phyloP scores from a whole-genome alignment of 192 early-diverging fungal species.

The Podila clonocystis region DNA sequence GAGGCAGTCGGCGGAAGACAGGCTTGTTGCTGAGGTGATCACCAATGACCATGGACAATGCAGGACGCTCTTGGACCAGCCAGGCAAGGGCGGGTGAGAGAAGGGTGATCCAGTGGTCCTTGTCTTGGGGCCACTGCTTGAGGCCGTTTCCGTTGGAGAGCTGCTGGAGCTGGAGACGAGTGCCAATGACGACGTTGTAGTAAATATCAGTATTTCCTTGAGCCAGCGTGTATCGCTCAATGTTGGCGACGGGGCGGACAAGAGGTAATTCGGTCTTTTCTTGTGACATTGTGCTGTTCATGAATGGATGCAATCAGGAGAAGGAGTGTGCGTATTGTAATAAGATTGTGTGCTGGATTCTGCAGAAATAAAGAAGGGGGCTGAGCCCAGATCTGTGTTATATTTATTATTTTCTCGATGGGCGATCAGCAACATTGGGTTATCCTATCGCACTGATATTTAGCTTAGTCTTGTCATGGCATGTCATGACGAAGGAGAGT shows the following conservation, averaged over 20 bases:
- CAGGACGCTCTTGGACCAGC: constrained; percentile 27
- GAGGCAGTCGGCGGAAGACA: constrained; percentile 17
- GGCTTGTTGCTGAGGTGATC: constrained; percentile 17
- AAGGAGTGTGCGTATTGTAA: not conserved
- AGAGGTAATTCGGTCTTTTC: not conserved
- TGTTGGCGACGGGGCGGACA: constrained; percentile 27
- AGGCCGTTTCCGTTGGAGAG: not conserved
- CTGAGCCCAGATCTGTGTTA: no score
- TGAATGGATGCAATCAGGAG: not conserved
- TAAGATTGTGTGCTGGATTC: no score
- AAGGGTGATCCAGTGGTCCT: constrained; percentile 20
- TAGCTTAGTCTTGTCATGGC: no score
- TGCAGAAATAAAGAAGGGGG: no score
- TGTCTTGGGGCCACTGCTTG: not conserved
- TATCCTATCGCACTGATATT: no score
- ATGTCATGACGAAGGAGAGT: no score
- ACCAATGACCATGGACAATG: constrained; percentile 30
- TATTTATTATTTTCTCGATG: no score
- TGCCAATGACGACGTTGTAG: constrained; percentile 29
- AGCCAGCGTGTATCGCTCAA: constrained; percentile 32
- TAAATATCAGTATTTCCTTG: constrained; percentile 18
- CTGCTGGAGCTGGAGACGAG: constrained; percentile 6
- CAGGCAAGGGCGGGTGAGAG: constrained; percentile 23
- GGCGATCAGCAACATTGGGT: no score
- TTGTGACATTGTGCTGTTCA: not conserved